A percentile compares a stretch with the other conserved stretches of the same genome.
phyloP scores from a whole-genome alignment of 1,139 yeast species.

The Yamadazyma diospyri region DNA sequence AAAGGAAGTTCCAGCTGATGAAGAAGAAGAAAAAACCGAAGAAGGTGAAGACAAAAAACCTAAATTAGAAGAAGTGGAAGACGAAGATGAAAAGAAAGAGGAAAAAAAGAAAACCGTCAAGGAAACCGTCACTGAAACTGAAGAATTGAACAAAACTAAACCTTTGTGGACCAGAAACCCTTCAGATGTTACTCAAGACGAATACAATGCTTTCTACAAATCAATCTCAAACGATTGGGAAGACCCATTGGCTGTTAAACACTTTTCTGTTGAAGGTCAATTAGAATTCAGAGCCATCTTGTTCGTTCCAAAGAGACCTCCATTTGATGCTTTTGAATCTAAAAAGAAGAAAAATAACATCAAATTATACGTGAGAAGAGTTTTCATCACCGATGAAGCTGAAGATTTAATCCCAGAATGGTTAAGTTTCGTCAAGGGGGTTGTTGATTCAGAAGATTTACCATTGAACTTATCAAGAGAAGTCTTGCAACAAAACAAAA shows the following conservation, averaged over 20 bases:
- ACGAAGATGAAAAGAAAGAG: constrained; percentile 64
- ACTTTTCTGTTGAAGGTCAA: constrained; percentile 99
- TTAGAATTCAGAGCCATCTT: constrained; percentile 98
- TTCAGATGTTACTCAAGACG: constrained; percentile 95
- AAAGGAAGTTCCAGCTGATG: constrained; percentile 83
- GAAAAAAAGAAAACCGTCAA: constrained; percentile 73
- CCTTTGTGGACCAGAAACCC: constrained; percentile 99
- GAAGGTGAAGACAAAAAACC: constrained; percentile 52
- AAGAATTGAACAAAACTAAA: constrained; percentile 98
- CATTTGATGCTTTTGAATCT: constrained; percentile 94
- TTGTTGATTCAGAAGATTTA: constrained; percentile 98
- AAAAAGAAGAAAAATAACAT: constrained; percentile 99
- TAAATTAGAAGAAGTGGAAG: constrained; percentile 70
- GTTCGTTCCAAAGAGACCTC: constrained; percentile 98
- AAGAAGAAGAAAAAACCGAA: constrained; percentile 51
- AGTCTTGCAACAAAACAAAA: constrained; percentile 99
- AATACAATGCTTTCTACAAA: constrained; percentile 99
- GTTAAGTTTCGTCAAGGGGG: constrained; percentile 97
- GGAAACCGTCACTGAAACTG: constrained; percentile 84
- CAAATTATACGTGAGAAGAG: constrained; percentile 99
- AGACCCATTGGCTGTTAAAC: constrained; percentile 99
- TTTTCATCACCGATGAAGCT: constrained; percentile 98
- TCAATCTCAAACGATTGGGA: constrained; percentile 99
- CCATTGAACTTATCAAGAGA: constrained; percentile 99
- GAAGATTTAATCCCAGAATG: constrained; percentile 99